Evolutionary conservation across 2,329 filamentous ascomycete species (phyloP).

Genomic region (Ceratocystiopsis sp.): DNA sequence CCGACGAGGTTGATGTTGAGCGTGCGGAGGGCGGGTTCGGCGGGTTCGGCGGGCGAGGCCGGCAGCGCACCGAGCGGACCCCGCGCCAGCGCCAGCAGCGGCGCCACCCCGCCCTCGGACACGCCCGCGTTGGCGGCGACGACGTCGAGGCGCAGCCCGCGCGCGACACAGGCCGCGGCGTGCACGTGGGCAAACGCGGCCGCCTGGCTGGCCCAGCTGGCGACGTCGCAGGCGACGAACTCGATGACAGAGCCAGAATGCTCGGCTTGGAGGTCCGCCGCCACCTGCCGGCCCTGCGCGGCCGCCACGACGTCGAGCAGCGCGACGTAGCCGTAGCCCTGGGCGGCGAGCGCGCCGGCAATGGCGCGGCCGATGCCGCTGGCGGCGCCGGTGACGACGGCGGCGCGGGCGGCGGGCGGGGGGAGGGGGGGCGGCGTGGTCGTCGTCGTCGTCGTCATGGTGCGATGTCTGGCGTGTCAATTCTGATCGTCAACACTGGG

Average conservation of each 20-base stretch:
- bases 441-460: background rate
- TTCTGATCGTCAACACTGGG: too few relatives aligned
- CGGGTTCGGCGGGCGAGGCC: conserved; percentile 13
- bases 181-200: conserved; percentile 14
- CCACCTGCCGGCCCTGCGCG: too few relatives aligned
- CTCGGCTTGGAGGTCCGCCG: conserved; percentile 14
- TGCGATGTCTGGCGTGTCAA: too few relatives aligned
- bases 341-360: conserved; percentile 17
- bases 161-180: conserved; percentile 1
- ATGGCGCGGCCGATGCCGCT: conserved; percentile 20
- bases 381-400: conserved; percentile 19
- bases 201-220: conserved; percentile 19
- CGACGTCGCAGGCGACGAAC: conserved; percentile 20
- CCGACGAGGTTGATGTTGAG: conserved; percentile 23
- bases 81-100: conserved; percentile 11
- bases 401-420: conserved; percentile 5
- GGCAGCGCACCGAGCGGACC: too few relatives aligned
- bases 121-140: conserved; percentile 34
- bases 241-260: conserved; percentile 9
- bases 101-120: conserved; percentile 21
- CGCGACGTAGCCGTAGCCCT: conserved; percentile 14
- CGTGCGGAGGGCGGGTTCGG: conserved; percentile 19
- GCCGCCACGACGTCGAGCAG: conserved; percentile 18
- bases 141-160: conserved; percentile 21
- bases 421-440: background rate